These are phyloP conservation scores for Tylopilus plumbeoviolaceoides DNA, from an alignment of 768 basidiomycete species.

Conservation along the genomic window DNA sequence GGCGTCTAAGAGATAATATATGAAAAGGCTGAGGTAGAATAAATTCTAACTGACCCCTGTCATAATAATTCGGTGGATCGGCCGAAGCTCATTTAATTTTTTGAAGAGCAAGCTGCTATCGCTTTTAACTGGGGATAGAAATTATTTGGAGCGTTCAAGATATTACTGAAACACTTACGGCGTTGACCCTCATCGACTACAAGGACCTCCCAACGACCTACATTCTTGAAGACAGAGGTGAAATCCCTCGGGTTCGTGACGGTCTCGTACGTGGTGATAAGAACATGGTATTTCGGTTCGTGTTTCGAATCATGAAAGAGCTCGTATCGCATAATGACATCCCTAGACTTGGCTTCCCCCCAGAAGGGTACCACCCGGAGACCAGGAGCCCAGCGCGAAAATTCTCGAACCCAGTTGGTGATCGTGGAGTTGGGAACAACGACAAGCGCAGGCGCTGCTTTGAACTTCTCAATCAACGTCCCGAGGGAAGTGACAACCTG, in stretches of 20 bases:
- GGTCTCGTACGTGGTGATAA: conserved; percentile 92
- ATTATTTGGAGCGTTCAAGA: not conserved
- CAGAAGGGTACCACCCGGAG: conserved; percentile 81
- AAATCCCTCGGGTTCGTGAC: conserved; percentile 69
- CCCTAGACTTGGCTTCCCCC: conserved; percentile 75
- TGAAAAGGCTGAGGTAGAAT: not conserved
- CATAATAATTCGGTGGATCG: conserved; percentile 80
- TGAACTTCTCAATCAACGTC: conserved; percentile 48
- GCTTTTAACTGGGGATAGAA: conserved; percentile 63
- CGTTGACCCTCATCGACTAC: conserved; percentile 93
- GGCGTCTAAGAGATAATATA: conserved; percentile 57
- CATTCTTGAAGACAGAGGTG: conserved; percentile 65
- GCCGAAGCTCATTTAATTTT: conserved; percentile 75
- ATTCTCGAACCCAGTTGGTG: conserved; percentile 93
- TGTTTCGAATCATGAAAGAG: conserved; percentile 57
- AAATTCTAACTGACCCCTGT: conserved; percentile 60
- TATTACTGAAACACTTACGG: conserved; percentile 45
- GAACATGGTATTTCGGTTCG: conserved; percentile 76
- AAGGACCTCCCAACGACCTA: conserved; percentile 91
- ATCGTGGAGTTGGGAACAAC: conserved; percentile 97
- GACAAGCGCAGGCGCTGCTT: conserved; percentile 77
- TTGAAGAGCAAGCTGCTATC: conserved; percentile 77
- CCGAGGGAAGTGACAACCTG: conserved; percentile 87
- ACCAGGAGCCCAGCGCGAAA: conserved; percentile 68
- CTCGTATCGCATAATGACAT: conserved; percentile 79